These are phyloP conservation scores for Pythium folliculosum DNA, from an alignment of 352 stramenopile genomes.

Conservation along the genomic window DNA sequence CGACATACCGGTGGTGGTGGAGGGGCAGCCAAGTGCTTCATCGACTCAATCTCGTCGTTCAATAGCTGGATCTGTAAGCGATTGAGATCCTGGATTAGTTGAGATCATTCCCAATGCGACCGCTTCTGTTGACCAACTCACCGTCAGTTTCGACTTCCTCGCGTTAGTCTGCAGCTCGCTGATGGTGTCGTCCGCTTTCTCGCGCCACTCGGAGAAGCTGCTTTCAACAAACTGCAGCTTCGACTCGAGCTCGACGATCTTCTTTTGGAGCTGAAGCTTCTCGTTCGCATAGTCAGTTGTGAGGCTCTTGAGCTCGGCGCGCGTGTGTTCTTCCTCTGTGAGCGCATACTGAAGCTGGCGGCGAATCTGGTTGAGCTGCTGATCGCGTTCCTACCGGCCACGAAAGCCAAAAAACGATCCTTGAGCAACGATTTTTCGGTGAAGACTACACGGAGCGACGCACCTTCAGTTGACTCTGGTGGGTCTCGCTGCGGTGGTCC, in stretches of 20 bases:
- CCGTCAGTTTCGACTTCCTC: conserved; percentile 57
- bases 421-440: background rate
- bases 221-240: conserved; percentile 66
- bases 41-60: conserved; percentile 54
- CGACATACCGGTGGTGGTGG: conserved; percentile 8
- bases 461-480: conserved; percentile 68
- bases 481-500: conserved; percentile 46
- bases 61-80: conserved; percentile 56
- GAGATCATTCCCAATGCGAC: no score
- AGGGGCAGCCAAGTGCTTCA: conserved; percentile 27
- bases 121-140: conserved; percentile 16
- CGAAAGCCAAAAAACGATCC: background rate
- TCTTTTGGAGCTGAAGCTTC: conserved; percentile 67
- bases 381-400: conserved; percentile 43
- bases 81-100: background rate
- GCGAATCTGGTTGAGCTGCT: conserved; percentile 68
- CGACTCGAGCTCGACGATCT: conserved; percentile 68
- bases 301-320: conserved; percentile 55
- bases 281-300: conserved; percentile 56
- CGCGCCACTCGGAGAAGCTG: conserved; percentile 69
- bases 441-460: background rate
- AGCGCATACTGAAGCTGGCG: conserved; percentile 68
- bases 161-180: conserved; percentile 46
- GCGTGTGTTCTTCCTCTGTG: conserved; percentile 60
- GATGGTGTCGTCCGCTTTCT: conserved; percentile 60